phyloP scores from a whole-genome alignment of 805 yeast genomes.

The Cephaloascus fragrans region DNA sequence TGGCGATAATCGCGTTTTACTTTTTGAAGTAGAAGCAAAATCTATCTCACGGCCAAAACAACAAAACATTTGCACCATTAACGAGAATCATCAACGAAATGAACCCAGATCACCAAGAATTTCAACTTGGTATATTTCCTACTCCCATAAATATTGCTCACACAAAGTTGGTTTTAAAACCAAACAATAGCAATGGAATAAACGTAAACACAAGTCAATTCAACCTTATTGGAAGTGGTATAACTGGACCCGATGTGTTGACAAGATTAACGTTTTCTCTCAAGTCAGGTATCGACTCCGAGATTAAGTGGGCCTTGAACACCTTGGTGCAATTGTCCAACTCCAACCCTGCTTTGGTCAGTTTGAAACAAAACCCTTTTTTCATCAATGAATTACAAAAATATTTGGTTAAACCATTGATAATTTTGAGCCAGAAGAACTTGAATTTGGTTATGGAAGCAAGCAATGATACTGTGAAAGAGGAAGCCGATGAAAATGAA shows the following conservation, averaged over 20 bases:
- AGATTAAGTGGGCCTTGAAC: conserved; percentile 63
- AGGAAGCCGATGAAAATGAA: background rate
- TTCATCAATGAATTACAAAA: conserved; percentile 31
- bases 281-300: conserved; percentile 51
- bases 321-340: conserved; percentile 40
- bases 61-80: no score
- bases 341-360: conserved; percentile 38
- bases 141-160: background rate
- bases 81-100: no score
- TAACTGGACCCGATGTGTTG: conserved; percentile 53
- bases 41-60: no score
- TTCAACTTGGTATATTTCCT: background rate
- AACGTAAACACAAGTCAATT: background rate
- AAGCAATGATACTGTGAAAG: background rate
- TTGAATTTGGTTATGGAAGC: background rate
- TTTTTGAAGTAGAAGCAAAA: no score
- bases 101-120: background rate
- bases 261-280: conserved; percentile 65
- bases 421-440: background rate
- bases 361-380: conserved; percentile 31
- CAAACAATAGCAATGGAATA: background rate
- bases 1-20: no score
- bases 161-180: background rate
- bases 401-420: conserved; percentile 22
- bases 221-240: conserved; percentile 13